Evolutionary conservation across 2,329 filamentous ascomycete species (phyloP).

Genomic region (Colletotrichum sp.): DNA sequence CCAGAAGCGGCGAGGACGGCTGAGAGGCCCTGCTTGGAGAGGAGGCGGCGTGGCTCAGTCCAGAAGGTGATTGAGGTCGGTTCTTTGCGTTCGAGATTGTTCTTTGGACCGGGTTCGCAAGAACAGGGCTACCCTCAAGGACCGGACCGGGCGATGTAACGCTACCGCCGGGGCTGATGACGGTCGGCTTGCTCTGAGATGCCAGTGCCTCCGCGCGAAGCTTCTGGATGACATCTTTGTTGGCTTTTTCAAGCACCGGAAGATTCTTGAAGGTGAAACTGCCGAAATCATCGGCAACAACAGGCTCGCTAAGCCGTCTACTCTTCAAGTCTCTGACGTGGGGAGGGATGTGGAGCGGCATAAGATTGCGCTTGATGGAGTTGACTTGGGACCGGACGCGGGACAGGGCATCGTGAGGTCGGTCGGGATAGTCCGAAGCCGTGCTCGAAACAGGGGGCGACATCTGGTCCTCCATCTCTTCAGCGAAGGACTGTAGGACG

Average conservation of each 20-base stretch:
- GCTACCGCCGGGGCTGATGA: conserved; percentile 47
- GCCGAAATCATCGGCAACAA: conserved; percentile 90
- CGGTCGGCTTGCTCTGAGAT: conserved; percentile 59
- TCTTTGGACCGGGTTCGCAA: conserved; percentile 81
- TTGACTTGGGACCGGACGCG: conserved; percentile 87
- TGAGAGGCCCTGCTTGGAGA: conserved; percentile 84
- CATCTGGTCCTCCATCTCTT: conserved; percentile 90
- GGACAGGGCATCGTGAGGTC: conserved; percentile 93
- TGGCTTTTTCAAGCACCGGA: conserved; percentile 94
- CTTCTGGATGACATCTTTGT: conserved; percentile 98
- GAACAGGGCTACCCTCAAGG: conserved; percentile 83
- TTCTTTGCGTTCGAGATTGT: conserved; percentile 86
- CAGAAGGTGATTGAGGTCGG: conserved; percentile 86
- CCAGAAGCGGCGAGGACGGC: conserved; percentile 78
- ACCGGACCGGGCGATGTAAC: conserved; percentile 68
- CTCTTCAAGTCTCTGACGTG: conserved; percentile 92
- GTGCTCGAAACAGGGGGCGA: conserved; percentile 75
- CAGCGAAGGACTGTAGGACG: conserved; percentile 88
- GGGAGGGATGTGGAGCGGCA: conserved; percentile 95
- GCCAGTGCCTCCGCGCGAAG: conserved; percentile 89
- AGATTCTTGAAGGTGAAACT: conserved; percentile 97
- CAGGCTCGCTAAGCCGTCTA: conserved; percentile 88
- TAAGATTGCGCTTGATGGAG: conserved; percentile 86
- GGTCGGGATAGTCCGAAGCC: conserved; percentile 79
- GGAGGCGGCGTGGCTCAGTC: conserved; percentile 78